Conservation (phyloP, 2,329 filamentous ascomycete species). For the Arthrobotrys sphaeroides region DNA sequence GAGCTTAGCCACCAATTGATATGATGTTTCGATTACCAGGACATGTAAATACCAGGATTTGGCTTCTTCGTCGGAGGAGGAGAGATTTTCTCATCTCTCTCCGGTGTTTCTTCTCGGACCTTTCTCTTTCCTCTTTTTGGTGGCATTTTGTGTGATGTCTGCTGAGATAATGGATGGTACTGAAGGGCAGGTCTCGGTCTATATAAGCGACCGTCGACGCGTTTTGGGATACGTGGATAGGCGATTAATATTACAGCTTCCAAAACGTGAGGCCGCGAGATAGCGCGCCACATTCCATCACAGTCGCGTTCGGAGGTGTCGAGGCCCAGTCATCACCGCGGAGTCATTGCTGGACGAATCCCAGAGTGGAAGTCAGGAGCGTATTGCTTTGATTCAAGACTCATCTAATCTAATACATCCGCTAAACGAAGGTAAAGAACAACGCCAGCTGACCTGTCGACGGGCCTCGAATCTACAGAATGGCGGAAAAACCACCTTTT, state of each 20-base stretch:
- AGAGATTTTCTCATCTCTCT: slow-evolving; percentile 30
- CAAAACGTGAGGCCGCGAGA: slow-evolving; percentile 3
- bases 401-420: not conserved
- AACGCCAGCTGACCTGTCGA: too few relatives aligned
- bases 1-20: not conserved
- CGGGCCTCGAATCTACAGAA: too few relatives aligned
- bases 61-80: slow-evolving; percentile 32
- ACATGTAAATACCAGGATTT: not conserved
- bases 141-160: slow-evolving; percentile 25
- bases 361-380: not conserved
- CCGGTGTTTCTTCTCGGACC: slow-evolving; percentile 39
- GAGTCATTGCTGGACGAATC: not conserved
- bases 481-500: too few relatives aligned
- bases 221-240: not conserved
- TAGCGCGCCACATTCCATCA: not conserved
- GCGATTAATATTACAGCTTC: not conserved
- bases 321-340: not conserved
- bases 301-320: not conserved
- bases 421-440: not conserved
- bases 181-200: not conserved
- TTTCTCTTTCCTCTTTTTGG: slow-evolving; percentile 47
- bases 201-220: not conserved
- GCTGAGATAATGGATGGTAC: not conserved
- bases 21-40: not conserved
- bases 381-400: not conserved